A percentile compares a stretch with the other conserved stretches of the same genome.
phyloP scores from a whole-genome alignment of 176 grass and related monocot genomes.

The Phoenix roebelenii region DNA sequence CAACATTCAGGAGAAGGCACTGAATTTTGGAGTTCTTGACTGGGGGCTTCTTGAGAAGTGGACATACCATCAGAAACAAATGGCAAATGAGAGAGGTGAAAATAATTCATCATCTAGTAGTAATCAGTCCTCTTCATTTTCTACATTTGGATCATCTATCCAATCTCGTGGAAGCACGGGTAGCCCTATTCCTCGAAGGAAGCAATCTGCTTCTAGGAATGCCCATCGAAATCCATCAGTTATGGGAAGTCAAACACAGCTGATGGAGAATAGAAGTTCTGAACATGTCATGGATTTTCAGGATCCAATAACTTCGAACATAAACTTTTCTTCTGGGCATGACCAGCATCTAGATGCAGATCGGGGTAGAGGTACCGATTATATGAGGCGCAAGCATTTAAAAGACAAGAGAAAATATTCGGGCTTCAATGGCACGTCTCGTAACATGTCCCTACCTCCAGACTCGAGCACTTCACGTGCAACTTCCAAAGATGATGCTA shows the following conservation, averaged over 20 bases:
- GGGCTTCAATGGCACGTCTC: background rate
- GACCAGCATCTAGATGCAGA: constrained; percentile 21
- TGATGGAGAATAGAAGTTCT: constrained; percentile 13
- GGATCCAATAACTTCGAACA: constrained; percentile 29
- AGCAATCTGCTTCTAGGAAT: constrained; percentile 30
- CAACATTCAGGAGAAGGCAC: constrained; percentile 62
- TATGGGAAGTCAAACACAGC: constrained; percentile 18
- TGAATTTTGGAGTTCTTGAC: constrained; percentile 88
- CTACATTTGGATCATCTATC: too few species aligned
- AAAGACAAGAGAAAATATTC: too few species aligned
- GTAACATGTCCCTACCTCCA: constrained; percentile 15
- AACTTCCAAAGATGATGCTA: constrained; percentile 14
- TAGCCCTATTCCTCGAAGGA: constrained; percentile 40
- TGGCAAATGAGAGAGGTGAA: background rate
- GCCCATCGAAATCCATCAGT: constrained; percentile 26
- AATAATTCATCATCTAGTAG: too few species aligned
- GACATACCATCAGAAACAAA: constrained; percentile 56
- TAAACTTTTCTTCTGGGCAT: constrained; percentile 33
- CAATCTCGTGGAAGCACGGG: constrained; percentile 38
- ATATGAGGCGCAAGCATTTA: background rate
- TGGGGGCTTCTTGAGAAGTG: constrained; percentile 81
- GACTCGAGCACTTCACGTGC: constrained; percentile 1
- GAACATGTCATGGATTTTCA: constrained; percentile 24
- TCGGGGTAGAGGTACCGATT: constrained; percentile 10
- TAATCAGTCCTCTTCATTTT: too few species aligned